A percentile compares a stretch with the other conserved stretches of the same genome.
Conservation (phyloP, 176 grass and related monocot species). For the Alopecurus myosuroides region DNA sequence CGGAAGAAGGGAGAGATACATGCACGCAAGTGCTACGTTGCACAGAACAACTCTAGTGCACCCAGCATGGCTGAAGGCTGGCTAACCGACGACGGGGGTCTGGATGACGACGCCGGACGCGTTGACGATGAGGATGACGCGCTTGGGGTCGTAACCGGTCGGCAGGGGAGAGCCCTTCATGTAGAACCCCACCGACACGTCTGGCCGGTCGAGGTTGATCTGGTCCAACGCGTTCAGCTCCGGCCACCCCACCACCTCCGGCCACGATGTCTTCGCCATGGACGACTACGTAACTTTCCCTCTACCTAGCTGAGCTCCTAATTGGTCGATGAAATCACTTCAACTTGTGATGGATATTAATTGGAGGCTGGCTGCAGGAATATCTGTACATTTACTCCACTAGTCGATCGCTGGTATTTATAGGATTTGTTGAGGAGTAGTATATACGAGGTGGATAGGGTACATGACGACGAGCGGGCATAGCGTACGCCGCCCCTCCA, state of each 20-base stretch:
- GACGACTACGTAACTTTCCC: background rate
- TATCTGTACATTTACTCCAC: background rate
- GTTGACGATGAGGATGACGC: slow-evolving; percentile 23
- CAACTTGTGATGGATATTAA: background rate
- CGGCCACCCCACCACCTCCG: slow-evolving; percentile 17
- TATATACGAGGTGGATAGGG: background rate
- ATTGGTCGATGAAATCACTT: background rate
- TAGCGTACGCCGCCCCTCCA: background rate
- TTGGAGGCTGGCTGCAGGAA: background rate
- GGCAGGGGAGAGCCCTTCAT: slow-evolving; percentile 2
- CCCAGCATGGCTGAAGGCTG: background rate
- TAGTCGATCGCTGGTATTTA: background rate
- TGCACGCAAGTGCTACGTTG: background rate
- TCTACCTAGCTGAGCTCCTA: background rate
- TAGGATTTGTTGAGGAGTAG: background rate
- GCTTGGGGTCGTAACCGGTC: background rate
- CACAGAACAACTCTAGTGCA: background rate
- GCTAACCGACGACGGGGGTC: slow-evolving; percentile 26
- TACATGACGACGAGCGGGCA: background rate
- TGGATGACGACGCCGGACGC: background rate
- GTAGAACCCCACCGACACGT: slow-evolving; percentile 1
- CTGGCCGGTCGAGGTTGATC: slow-evolving; percentile 16
- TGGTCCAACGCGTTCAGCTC: background rate
- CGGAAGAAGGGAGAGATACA: background rate
- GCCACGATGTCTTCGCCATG: slow-evolving; percentile 24